Evolutionary conservation across 257 asterid species (phyloP), one percentile per base, ranked within the genome.

Genomic region (Thymus mandschuricus): DNA sequence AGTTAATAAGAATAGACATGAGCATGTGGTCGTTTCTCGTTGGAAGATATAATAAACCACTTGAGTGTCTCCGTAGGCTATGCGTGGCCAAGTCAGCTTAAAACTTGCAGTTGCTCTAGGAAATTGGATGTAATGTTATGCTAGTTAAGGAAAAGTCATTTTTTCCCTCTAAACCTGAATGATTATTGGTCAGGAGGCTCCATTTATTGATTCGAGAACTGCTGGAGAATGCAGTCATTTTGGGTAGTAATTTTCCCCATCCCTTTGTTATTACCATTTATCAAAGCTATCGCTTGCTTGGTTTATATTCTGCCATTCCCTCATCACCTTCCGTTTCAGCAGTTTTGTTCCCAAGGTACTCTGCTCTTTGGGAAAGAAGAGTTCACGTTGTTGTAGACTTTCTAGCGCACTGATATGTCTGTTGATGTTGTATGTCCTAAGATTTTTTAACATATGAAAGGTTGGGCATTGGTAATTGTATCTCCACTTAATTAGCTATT

Each of bases 71-170:
- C 58, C 48, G 67, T 66, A 35, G 15, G 43, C 29, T 10, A 50
- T 30, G 56, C 28, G 3, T 54, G 41, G 74, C 43, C 50, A 49
- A 67, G 54, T 28, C 27, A 58, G 44, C 31, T 70, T 21, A n/a
- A 35, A 29, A 56, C 46, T 57, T 46, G 79, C 44, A 40, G 35
- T 50, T 10, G 13, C 21, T 43, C 6, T 27, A 4, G 28, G 33
- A 58, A 49, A 41, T 28, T 54, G 34, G 64, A 30, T 57, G 51
- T 33, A 13, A 45, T 38, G 33, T 29, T n/a, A 27, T 61, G 66
- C 54, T 60, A 60, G 55, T 51, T 50, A 58, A 40, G 35, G 57
- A 49, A 49, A 28, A 34, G 67, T 54, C 49, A 41, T 50, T 13
- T 50, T 31, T 50, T 66, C 7, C 6, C 1, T 30, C 40, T 31